A percentile compares a stretch with the other conserved stretches of the same genome.
Conservation (phyloP, 306 rosid species). For the Urtica urens region DNA sequence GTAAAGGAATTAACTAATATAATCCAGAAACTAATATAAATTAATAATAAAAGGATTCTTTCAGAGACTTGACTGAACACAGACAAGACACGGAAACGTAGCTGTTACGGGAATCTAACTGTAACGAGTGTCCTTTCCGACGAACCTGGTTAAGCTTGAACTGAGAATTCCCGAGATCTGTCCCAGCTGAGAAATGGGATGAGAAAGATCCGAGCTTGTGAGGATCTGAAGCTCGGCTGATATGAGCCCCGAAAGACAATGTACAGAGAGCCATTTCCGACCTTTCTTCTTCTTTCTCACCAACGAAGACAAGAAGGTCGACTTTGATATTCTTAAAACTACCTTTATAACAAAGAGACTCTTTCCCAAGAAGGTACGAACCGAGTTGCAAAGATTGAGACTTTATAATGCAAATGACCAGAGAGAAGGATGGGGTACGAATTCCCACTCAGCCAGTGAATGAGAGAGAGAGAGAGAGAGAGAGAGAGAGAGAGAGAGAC, state of each 20-base stretch:
- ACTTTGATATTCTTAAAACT: too few relatives aligned
- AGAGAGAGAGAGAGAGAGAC: conserved; percentile 1
- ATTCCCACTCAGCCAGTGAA: conserved; percentile 16
- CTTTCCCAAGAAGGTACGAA: too few relatives aligned
- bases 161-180: conserved; percentile 24
- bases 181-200: conserved; percentile 28
- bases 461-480: not conserved
- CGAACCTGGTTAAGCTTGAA: conserved; percentile 43
- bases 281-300: too few relatives aligned
- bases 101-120: too few relatives aligned
- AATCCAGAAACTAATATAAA: too few relatives aligned
- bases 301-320: not conserved
- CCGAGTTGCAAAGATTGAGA: conserved; percentile 1
- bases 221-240: conserved; percentile 26
- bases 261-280: conserved; percentile 59
- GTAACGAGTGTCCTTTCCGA: not conserved
- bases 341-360: too few relatives aligned
- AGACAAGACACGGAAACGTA: too few relatives aligned
- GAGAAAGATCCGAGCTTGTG: conserved; percentile 18
- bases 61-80: too few relatives aligned
- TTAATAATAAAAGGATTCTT: too few relatives aligned
- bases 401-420: not conserved
- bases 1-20: too few relatives aligned
- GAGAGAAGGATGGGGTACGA: conserved; percentile 3
- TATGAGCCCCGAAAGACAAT: conserved; percentile 35